Evolutionary conservation across 495 filamentous ascomycete species (phyloP).

Genomic region (Aspergillus steynii): DNA sequence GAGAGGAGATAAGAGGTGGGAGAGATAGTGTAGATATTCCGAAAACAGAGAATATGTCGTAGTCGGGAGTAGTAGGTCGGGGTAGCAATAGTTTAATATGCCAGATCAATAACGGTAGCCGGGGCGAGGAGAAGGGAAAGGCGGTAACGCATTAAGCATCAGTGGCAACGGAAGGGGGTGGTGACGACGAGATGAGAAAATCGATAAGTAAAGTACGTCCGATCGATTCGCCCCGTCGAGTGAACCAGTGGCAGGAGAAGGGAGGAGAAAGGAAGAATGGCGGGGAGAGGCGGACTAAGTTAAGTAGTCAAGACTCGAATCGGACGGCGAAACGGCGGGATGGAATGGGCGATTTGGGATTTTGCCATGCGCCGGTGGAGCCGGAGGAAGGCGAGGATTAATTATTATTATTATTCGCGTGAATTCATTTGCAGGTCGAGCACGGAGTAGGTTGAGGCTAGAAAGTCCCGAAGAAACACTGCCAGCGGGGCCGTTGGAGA

Average conservation of each 20-base stretch:
- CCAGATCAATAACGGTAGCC: neutral
- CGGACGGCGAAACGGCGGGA: slow-evolving; percentile 10
- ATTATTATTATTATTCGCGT: slow-evolving; percentile 6
- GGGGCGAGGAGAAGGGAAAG: slow-evolving; percentile 2
- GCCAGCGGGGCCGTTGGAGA: slow-evolving; percentile 21
- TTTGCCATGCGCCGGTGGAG: slow-evolving; percentile 22
- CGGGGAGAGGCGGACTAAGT: slow-evolving; percentile 1
- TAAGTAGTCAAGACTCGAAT: slow-evolving; percentile 1
- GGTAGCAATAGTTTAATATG: neutral
- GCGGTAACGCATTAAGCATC: neutral
- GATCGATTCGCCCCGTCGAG: neutral
- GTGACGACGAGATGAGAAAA: neutral
- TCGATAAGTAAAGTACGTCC: neutral
- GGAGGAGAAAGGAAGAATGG: slow-evolving; percentile 3
- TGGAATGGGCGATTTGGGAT: neutral
- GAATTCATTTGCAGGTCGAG: neutral
- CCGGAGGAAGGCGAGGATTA: neutral
- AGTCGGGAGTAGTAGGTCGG: neutral
- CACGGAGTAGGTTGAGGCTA: slow-evolving; percentile 12
- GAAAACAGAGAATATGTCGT: neutral
- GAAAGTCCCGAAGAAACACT: slow-evolving; percentile 27
- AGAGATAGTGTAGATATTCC: neutral
- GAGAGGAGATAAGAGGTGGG: neutral
- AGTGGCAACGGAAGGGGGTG: neutral
- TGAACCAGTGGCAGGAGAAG: neutral